Conservation (phyloP, 2,329 filamentous ascomycete species). For the Pyrenophora teres region DNA sequence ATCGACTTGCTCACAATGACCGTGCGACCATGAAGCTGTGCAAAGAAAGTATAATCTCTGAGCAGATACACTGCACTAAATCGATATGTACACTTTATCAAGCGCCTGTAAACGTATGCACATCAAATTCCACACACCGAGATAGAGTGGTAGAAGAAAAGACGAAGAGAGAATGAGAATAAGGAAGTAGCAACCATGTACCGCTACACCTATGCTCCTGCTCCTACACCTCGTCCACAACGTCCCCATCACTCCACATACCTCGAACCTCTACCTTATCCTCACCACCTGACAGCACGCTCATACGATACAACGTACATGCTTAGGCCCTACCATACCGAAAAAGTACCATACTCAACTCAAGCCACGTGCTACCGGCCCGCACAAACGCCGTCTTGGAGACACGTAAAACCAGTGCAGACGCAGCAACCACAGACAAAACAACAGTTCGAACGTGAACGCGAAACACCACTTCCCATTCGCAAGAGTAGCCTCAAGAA, state of each 20-base stretch:
- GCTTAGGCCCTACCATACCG: slow-evolving; percentile 1
- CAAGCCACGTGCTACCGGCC: background rate
- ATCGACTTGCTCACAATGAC: slow-evolving; percentile 5
- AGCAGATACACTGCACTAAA: slow-evolving; percentile 1
- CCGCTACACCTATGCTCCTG: background rate
- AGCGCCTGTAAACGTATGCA: too few relatives aligned
- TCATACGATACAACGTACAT: slow-evolving; percentile 6
- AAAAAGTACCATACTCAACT: background rate
- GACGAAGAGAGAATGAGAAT: background rate
- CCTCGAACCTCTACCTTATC: background rate
- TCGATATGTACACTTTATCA: background rate
- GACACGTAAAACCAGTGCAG: background rate
- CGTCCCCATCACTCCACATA: background rate
- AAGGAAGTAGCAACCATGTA: slow-evolving; percentile 8
- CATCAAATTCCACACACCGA: too few relatives aligned
- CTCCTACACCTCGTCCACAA: background rate
- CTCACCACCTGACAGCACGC: background rate
- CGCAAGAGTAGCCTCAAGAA: slow-evolving; percentile 1
- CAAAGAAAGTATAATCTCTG: background rate
- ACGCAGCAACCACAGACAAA: background rate
- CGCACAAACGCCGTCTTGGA: background rate
- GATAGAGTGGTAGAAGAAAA: too few relatives aligned
- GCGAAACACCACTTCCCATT: background rate
- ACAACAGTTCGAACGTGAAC: background rate
- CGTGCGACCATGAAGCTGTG: slow-evolving; percentile 7